Evolutionary conservation across 2,329 filamentous ascomycete species (phyloP).

Genomic region (Neopestalotiopsis sp.): DNA sequence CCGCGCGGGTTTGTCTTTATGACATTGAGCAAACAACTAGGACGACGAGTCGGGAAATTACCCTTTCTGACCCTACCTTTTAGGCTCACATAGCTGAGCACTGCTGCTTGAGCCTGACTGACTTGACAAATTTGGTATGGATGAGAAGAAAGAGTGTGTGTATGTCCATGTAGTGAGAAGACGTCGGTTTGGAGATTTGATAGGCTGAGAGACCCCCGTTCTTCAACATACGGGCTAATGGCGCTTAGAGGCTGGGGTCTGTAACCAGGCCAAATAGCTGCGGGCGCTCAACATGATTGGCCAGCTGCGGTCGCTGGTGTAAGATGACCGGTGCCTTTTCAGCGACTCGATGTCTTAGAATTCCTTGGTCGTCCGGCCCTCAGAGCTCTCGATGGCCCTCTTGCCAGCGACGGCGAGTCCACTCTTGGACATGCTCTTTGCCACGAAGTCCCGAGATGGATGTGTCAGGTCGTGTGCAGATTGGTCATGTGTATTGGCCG

Average conservation of each 20-base stretch:
- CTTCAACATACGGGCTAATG: slow-evolving; percentile 44
- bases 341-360: slow-evolving; percentile 55
- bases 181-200: slow-evolving; percentile 42
- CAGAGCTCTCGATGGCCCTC: not conserved
- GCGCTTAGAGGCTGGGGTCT: slow-evolving; percentile 51
- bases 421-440: slow-evolving; percentile 40
- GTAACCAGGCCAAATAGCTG: slow-evolving; percentile 46
- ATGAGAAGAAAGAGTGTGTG: slow-evolving; percentile 11
- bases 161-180: slow-evolving; percentile 14
- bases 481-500: slow-evolving; percentile 39
- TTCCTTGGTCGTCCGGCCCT: slow-evolving; percentile 44
- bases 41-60: slow-evolving; percentile 26
- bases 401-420: slow-evolving; percentile 31
- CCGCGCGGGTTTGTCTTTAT: slow-evolving; percentile 32
- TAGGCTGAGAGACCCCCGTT: slow-evolving; percentile 44
- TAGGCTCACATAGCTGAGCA: slow-evolving; percentile 38
- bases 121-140: slow-evolving; percentile 30
- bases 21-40: slow-evolving; percentile 22
- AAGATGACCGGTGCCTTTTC: slow-evolving; percentile 44
- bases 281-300: slow-evolving; percentile 47
- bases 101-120: slow-evolving; percentile 33
- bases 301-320: slow-evolving; percentile 44
- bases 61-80: slow-evolving; percentile 31
- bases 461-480: slow-evolving; percentile 48
- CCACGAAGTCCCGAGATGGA: slow-evolving; percentile 44